Percentiles rank a stretch among this genome's conserved stretches.
Evolutionary conservation across 495 filamentous ascomycete species (phyloP).

Genomic region (Penicillium diatomitis): DNA sequence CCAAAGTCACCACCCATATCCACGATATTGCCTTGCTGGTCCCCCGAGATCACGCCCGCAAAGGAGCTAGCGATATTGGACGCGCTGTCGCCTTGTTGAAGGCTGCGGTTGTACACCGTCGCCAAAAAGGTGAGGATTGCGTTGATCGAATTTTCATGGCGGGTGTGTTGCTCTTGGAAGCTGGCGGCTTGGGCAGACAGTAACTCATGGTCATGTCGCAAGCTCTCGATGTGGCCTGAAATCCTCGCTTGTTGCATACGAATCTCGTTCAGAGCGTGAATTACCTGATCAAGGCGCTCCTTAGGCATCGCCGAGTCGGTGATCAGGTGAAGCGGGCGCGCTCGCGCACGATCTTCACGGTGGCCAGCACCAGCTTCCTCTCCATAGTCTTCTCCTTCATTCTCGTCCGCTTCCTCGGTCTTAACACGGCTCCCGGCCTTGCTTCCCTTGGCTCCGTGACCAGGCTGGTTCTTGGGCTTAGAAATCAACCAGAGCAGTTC

Average conservation of each 20-base stretch:
- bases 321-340: slow-evolving; percentile 33
- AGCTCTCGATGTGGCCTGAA: slow-evolving; percentile 62
- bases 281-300: slow-evolving; percentile 68
- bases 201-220: slow-evolving; percentile 77
- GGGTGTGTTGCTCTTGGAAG: slow-evolving; percentile 85
- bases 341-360: slow-evolving; percentile 30
- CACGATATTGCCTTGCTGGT: slow-evolving; percentile 59
- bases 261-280: slow-evolving; percentile 68
- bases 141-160: slow-evolving; percentile 96
- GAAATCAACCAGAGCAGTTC: slow-evolving; percentile 96
- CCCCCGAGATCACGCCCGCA: slow-evolving; percentile 57
- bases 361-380: slow-evolving; percentile 30
- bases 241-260: slow-evolving; percentile 81
- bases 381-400: slow-evolving; percentile 61
- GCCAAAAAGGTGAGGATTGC: slow-evolving; percentile 95
- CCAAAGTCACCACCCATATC: slow-evolving; percentile 59
- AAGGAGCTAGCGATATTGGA: slow-evolving; percentile 66
- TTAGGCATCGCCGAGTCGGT: slow-evolving; percentile 48
- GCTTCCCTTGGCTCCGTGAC: slow-evolving; percentile 39
- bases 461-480: slow-evolving; percentile 71
- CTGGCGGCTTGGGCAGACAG: slow-evolving; percentile 82
- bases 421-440: slow-evolving; percentile 48
- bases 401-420: slow-evolving; percentile 59
- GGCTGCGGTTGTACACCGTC: slow-evolving; percentile 81
- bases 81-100: slow-evolving; percentile 51